Percentiles rank a stretch among this genome's conserved stretches.
phyloP scores from a whole-genome alignment of 345 rosid genomes.

The Corymbia maculata region DNA sequence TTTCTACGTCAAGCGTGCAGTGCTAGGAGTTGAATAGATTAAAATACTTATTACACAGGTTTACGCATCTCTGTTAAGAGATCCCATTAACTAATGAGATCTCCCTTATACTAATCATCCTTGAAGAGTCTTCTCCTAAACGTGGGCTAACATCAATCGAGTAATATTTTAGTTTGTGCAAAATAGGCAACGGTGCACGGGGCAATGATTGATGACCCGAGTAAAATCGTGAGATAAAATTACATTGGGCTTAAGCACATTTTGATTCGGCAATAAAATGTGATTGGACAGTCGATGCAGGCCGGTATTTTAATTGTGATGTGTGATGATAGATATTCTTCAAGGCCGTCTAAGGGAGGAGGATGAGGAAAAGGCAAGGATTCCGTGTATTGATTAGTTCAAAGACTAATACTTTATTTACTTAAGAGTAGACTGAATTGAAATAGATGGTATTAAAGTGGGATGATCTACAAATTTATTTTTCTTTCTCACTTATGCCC shows the following conservation, averaged over 20 bases:
- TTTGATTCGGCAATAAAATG: neutral
- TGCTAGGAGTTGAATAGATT: neutral
- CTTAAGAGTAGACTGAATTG: neutral
- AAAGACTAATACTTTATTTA: neutral
- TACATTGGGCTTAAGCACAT: neutral
- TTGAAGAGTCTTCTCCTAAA: neutral
- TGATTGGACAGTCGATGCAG: neutral
- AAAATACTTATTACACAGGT: neutral
- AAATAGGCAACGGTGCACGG: neutral
- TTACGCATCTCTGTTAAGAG: neutral
- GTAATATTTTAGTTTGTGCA: neutral
- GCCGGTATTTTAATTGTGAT: neutral
- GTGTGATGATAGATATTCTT: neutral
- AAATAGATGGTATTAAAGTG: neutral
- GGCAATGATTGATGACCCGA: neutral
- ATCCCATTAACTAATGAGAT: neutral
- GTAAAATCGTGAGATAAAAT: neutral
- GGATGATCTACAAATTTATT: neutral
- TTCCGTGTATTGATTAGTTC: neutral
- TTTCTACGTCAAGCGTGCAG: neutral
- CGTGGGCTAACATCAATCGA: neutral
- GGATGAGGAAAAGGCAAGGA: neutral
- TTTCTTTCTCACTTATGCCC: too few relatives aligned
- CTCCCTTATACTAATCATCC: neutral
- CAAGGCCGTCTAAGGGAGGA: neutral